Evolutionary conservation across 2,329 filamentous ascomycete genomes (phyloP).

Genomic region (Trichoderma lentiforme): DNA sequence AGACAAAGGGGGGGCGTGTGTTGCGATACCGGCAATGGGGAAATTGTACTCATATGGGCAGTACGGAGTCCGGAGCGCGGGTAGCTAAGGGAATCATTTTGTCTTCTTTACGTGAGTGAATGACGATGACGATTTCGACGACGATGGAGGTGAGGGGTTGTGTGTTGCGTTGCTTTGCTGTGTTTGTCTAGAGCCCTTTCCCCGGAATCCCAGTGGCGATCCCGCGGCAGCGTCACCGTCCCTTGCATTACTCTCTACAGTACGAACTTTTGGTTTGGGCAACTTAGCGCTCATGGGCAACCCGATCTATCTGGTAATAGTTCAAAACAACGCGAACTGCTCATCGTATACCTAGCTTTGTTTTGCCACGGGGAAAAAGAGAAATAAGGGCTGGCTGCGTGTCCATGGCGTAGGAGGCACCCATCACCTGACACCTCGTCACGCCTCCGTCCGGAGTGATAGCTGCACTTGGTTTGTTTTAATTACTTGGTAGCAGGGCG

Average conservation of each 20-base stretch:
- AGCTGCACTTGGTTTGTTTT: not conserved
- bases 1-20: not conserved
- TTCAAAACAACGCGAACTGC: not conserved
- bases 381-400: not conserved
- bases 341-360: not conserved
- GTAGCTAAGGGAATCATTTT: not conserved
- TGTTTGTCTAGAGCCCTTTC: not conserved
- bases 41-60: too few species aligned
- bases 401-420: slow-evolving; percentile 20
- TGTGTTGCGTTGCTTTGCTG: not conserved
- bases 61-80: too few species aligned
- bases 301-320: not conserved
- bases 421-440: slow-evolving; percentile 18
- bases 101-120: not conserved
- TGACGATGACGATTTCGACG: not conserved
- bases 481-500: not conserved
- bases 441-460: not conserved
- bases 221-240: slow-evolving; percentile 15
- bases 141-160: not conserved
- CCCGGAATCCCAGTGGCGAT: slow-evolving; percentile 14
- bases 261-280: not conserved
- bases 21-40: not conserved
- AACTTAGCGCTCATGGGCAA: not conserved
- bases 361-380: not conserved
- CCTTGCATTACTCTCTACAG: slow-evolving; percentile 15